Percentiles rank a stretch among this genome's conserved stretches.
Conservation (phyloP, 208 protist genomes). For the Crithidia acanthocephali region DNA sequence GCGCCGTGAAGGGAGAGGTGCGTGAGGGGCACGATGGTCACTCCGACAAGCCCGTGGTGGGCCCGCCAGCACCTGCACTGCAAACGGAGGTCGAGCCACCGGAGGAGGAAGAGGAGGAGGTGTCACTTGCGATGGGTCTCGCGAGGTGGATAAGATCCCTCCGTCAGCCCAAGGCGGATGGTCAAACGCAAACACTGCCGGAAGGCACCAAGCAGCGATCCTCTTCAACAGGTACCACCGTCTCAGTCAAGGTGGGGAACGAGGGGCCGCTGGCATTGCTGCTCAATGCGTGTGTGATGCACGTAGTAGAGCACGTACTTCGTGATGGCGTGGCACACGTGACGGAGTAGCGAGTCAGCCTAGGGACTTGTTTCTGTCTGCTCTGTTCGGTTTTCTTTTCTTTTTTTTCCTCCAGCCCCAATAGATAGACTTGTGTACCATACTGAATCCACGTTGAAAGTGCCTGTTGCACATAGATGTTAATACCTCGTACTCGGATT, state of each 20-base stretch:
- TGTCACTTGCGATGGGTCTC: background rate
- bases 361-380: too few species aligned
- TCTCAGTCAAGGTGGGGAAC: too few species aligned
- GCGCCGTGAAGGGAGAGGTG: background rate
- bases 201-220: background rate
- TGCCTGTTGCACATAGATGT: too few species aligned
- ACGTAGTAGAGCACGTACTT: constrained; percentile 10
- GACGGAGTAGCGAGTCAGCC: background rate
- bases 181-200: background rate
- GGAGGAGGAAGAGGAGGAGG: constrained; percentile 1
- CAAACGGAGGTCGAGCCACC: too few species aligned
- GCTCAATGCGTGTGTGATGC: constrained; percentile 29
- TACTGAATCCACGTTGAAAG: background rate
- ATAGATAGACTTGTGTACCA: background rate
- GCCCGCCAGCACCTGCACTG: too few species aligned
- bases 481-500: too few species aligned
- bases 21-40: background rate
- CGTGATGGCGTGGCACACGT: background rate
- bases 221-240: too few species aligned
- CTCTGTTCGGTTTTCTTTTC: background rate
- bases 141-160: constrained; percentile 15
- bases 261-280: constrained; percentile 7
- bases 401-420: background rate
- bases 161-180: background rate
- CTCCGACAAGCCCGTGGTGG: too few species aligned